phyloP scores from a whole-genome alignment of 768 basidiomycete genomes.

The Coprinellus micaceus region DNA sequence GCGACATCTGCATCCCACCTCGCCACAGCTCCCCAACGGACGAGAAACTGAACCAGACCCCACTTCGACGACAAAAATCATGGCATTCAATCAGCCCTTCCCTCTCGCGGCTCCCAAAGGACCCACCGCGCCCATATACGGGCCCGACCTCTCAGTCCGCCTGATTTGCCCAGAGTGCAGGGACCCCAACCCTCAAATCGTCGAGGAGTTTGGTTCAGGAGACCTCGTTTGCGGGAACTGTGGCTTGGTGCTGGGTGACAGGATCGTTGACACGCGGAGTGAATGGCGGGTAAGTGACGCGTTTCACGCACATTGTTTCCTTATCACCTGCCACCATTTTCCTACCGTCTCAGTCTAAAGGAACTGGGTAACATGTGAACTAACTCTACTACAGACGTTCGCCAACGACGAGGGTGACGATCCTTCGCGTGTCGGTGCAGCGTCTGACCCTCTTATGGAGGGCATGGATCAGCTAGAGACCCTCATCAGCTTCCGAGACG shows the following conservation, averaged over 20 bases:
- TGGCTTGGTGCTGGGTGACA: slow-evolving; percentile 92
- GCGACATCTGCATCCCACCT: neutral
- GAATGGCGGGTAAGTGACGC: slow-evolving; percentile 85
- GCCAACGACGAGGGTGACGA: slow-evolving; percentile 99
- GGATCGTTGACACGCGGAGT: slow-evolving; percentile 94
- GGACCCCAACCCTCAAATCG: slow-evolving; percentile 89
- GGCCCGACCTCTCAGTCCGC: slow-evolving; percentile 82
- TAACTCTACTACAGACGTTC: slow-evolving; percentile 67
- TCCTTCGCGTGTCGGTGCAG: slow-evolving; percentile 98
- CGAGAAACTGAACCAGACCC: neutral
- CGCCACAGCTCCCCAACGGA: slow-evolving; percentile 3
- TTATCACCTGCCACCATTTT: neutral
- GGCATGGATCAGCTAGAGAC: slow-evolving; percentile 95
- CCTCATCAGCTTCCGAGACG: slow-evolving; percentile 92
- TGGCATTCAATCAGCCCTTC: slow-evolving; percentile 79
- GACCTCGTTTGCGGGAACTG: slow-evolving; percentile 94
- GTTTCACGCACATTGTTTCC: neutral
- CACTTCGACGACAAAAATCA: slow-evolving; percentile 16
- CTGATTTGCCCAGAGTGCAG: slow-evolving; percentile 95
- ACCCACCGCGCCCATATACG: slow-evolving; percentile 46
- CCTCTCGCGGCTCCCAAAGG: slow-evolving; percentile 45
- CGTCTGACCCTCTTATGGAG: slow-evolving; percentile 88
- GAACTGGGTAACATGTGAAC: slow-evolving; percentile 15
- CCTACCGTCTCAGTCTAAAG: slow-evolving; percentile 4
- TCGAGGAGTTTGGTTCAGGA: slow-evolving; percentile 96